Evolutionary conservation across 2,329 filamentous ascomycete species (phyloP), one percentile per base, ranked within the genome.

Genomic region (Aspergillus sp.): DNA sequence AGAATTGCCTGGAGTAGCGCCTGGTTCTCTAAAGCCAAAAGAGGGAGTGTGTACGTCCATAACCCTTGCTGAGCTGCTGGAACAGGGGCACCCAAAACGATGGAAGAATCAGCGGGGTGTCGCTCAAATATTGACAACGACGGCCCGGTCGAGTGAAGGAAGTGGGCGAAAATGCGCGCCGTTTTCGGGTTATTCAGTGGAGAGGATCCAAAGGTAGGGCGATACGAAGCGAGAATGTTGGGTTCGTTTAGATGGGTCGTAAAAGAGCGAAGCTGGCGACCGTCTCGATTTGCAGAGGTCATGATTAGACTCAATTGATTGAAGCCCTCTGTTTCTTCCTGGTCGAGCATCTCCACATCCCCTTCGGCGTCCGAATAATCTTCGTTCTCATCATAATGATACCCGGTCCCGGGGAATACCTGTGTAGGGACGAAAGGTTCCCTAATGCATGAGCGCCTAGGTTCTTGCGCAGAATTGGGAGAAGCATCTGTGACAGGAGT

Each of bases 1-100:
- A 96, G 74, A 58, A 96, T 93, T 6, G 88, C 83, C 52, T 96
- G 89, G 13, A 96, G 71, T 0, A 96, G 69, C 0, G 82, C 85
- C n/a, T 86, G 84, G 46, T 95, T 77, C 35, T 80, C 79, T 31
- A 96, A 71, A 0, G 91, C 82, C 42, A 89, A 75, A 39, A 88
- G 74, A 1, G 89, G 88, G 44, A 96, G 76, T 0, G 79, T 88
- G 48, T 94, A 78, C 15, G 74, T 78, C 75, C 76, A 81, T 14
- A 71, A 43, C 12, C 65, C 64, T 40, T 68, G 63, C 30, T 82
- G 74, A 6, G 75, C 70, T 30, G 69, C 70, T 2, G 79, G 74
- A 1, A 82, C 69, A 0, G 73, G 66, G 7, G 67, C 65, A 28
- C 78, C 74, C 44, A 84, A 78, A 17, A 82, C 69, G 5, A 78